Evolutionary conservation across 768 basidiomycete genomes (phyloP).

Genomic region (Rhizopogon rudus): DNA sequence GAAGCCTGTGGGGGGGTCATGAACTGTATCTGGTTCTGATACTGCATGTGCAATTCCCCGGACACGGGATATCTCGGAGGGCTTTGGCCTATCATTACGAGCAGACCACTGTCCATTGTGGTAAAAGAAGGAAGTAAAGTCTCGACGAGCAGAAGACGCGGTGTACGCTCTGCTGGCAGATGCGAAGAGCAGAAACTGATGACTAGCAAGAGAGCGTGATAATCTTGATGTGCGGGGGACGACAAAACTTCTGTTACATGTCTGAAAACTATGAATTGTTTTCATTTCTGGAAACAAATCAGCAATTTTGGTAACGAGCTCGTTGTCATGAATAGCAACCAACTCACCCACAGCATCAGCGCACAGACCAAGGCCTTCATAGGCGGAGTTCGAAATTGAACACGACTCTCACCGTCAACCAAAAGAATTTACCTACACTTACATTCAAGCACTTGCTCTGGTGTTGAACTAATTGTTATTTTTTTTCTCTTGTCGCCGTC

Average conservation of each 20-base stretch:
- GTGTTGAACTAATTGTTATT: too few species aligned
- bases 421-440: not conserved
- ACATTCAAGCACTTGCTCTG: not conserved
- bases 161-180: conserved; percentile 4
- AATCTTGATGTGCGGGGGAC: conserved; percentile 2
- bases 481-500: not conserved
- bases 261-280: not conserved
- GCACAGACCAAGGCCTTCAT: conserved; percentile 8
- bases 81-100: not conserved
- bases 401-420: conserved; percentile 8
- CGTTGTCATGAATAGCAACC: conserved; percentile 3
- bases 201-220: conserved; percentile 8
- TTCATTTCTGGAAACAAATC: conserved; percentile 12
- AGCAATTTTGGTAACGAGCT: not conserved
- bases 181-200: not conserved
- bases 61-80: not conserved
- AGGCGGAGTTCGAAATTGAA: conserved; percentile 26
- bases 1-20: conserved; percentile 22
- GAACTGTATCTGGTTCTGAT: conserved; percentile 2
- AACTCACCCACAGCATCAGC: conserved; percentile 3
- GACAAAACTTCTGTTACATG: conserved; percentile 14
- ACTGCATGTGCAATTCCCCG: conserved; percentile 11
- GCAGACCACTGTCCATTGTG: conserved; percentile 53
- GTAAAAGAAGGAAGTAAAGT: conserved; percentile 56
- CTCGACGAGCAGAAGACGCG: conserved; percentile 25